phyloP scores from a whole-genome alignment of 352 stramenopile genomes.

The Phytopythium litorale region DNA sequence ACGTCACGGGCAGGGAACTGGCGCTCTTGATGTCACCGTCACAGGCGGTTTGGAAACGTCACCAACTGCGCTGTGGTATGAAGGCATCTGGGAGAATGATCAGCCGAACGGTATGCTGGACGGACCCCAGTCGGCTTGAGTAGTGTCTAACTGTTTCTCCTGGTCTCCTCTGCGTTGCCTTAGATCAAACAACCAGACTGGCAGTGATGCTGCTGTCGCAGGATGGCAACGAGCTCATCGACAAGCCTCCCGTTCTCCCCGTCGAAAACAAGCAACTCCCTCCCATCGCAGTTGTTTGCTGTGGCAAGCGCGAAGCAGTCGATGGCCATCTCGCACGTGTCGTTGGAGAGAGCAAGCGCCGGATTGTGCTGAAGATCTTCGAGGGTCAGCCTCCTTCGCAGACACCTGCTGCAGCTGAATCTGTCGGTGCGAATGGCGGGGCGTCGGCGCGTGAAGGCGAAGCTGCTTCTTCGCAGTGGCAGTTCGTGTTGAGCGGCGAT shows the following conservation, averaged over 20 bases:
- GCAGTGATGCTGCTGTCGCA: slow-evolving; percentile 1
- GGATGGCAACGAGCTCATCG: slow-evolving; percentile 1
- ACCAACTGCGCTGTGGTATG: slow-evolving; percentile 9
- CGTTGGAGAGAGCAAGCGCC: slow-evolving; percentile 28
- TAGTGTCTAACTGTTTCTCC: background rate
- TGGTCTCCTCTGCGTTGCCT: background rate
- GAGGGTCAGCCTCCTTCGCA: slow-evolving; percentile 17
- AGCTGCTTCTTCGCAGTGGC: slow-evolving; percentile 11
- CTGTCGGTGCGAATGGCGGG: background rate
- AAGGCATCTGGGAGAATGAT: slow-evolving; percentile 15
- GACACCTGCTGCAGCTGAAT: background rate
- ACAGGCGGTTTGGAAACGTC: background rate
- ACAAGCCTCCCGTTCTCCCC: slow-evolving; percentile 10
- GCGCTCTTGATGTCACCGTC: slow-evolving; percentile 5
- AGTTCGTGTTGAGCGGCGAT: slow-evolving; percentile 12
- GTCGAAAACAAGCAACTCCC: slow-evolving; percentile 19
- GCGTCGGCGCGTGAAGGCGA: background rate
- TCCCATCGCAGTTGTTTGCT: slow-evolving; percentile 8
- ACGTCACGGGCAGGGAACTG: slow-evolving; percentile 25
- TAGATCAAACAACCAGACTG: slow-evolving; percentile 5
- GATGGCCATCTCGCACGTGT: slow-evolving; percentile 10
- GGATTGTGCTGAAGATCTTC: slow-evolving; percentile 34
- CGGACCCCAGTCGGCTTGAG: background rate
- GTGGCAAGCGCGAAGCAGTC: background rate
- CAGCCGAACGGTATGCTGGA: slow-evolving; percentile 15